These are phyloP conservation scores for Meyerozyma carpophila DNA, from an alignment of 1,139 yeast species.

Conservation along the genomic window DNA sequence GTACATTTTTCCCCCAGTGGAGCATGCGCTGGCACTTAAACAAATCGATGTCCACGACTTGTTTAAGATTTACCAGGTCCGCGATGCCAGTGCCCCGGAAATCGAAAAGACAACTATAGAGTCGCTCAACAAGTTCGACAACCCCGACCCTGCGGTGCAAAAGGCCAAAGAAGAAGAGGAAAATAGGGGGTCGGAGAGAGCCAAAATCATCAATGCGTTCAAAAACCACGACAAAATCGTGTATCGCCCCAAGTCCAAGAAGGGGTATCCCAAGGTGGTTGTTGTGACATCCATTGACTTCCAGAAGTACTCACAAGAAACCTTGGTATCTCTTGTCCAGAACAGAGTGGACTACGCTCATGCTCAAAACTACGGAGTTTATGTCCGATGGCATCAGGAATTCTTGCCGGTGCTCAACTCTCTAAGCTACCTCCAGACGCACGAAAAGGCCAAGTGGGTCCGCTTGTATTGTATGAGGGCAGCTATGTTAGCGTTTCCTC, in stretches of 20 bases:
- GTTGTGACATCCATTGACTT: slow-evolving; percentile 81
- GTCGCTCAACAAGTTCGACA: slow-evolving; percentile 43
- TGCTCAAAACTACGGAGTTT: slow-evolving; percentile 67
- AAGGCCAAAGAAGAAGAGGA: slow-evolving; percentile 34
- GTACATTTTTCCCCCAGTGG: slow-evolving; percentile 62
- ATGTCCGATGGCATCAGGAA: slow-evolving; percentile 79
- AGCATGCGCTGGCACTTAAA: slow-evolving; percentile 55
- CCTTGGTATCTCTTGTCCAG: slow-evolving; percentile 63
- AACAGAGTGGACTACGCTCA: slow-evolving; percentile 82
- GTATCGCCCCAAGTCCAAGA: slow-evolving; percentile 37
- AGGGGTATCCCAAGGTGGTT: slow-evolving; percentile 58
- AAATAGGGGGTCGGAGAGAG: slow-evolving; percentile 30
- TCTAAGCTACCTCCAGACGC: slow-evolving; percentile 27
- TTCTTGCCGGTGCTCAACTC: slow-evolving; percentile 56
- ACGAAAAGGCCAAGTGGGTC: slow-evolving; percentile 50
- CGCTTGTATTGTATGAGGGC: slow-evolving; percentile 59
- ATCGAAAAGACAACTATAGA: slow-evolving; percentile 26
- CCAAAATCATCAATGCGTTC: slow-evolving; percentile 51
- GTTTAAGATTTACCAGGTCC: slow-evolving; percentile 37
- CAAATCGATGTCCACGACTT: slow-evolving; percentile 50
- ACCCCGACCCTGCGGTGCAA: slow-evolving; percentile 36
- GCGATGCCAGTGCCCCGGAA: slow-evolving; percentile 35
- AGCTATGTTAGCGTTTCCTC: slow-evolving; percentile 83
- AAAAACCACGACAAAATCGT: slow-evolving; percentile 62
- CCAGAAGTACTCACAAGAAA: slow-evolving; percentile 56